Percentiles rank a stretch among this genome's conserved stretches.
Conservation (phyloP, 345 rosid species). For the Anacardium occidentale region DNA sequence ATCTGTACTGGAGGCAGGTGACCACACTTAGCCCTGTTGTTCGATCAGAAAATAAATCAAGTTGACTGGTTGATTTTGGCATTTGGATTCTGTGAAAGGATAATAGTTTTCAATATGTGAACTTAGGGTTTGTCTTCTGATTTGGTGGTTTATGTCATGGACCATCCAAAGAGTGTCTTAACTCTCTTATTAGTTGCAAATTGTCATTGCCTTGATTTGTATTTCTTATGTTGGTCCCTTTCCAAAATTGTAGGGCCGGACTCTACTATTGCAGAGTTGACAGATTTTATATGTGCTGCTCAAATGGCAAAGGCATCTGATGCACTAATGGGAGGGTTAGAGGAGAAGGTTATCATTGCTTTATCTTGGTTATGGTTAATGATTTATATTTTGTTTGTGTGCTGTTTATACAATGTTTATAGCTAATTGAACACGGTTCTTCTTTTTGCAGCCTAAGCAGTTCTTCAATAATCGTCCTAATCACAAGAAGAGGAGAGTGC, state of each 20-base stretch:
- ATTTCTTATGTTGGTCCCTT: constrained; percentile 5
- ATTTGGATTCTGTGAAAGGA: neutral
- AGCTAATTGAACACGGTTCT: neutral
- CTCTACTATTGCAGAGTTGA: constrained; percentile 54
- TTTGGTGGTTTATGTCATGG: neutral
- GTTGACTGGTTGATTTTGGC: neutral
- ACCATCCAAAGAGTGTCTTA: constrained; percentile 6
- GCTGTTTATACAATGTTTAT: neutral
- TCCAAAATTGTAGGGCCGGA: constrained; percentile 50
- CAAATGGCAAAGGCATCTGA: constrained; percentile 61
- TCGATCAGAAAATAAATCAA: neutral
- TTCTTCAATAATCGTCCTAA: constrained; percentile 24
- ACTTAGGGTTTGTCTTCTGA: neutral
- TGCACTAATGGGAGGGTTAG: constrained; percentile 46
- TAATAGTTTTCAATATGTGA: neutral
- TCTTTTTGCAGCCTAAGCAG: constrained; percentile 24
- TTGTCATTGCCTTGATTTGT: constrained; percentile 5
- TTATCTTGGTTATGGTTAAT: neutral
- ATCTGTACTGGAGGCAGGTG: constrained; percentile 1
- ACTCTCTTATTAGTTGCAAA: neutral
- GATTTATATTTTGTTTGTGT: neutral
- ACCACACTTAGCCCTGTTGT: constrained; percentile 7
- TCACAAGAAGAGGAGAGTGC: constrained; percentile 52
- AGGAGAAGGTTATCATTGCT: constrained; percentile 46
- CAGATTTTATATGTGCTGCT: constrained; percentile 85